Conservation (phyloP, 2,329 filamentous ascomycete genomes). For the Trichoderma cornu-damae region DNA sequence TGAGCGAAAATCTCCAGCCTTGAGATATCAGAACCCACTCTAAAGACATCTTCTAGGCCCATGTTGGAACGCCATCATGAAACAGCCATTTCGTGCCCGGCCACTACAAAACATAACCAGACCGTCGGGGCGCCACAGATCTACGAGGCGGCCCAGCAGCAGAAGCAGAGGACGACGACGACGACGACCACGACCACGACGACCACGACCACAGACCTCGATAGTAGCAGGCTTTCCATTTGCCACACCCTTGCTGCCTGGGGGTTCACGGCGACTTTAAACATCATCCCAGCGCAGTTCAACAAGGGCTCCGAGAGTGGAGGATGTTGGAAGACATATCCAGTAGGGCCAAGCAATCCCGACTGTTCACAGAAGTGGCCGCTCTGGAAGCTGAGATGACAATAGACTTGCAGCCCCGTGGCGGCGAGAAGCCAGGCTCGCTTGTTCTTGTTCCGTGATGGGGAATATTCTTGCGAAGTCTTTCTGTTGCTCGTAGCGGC, state of each 20-base stretch:
- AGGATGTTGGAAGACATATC: conserved; percentile 7
- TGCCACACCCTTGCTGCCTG: conserved; percentile 12
- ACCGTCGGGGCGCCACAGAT: neutral
- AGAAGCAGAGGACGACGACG: too few relatives aligned
- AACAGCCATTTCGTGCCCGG: neutral
- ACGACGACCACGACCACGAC: too few relatives aligned
- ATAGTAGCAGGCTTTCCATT: neutral
- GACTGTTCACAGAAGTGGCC: neutral
- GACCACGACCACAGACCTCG: neutral
- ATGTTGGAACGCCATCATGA: conserved; percentile 10
- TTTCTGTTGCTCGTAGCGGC: conserved; percentile 7
- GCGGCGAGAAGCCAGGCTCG: neutral
- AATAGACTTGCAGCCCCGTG: conserved; percentile 3
- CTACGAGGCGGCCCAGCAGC: neutral
- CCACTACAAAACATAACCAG: neutral
- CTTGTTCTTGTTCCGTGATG: neutral
- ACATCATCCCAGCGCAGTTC: conserved; percentile 6
- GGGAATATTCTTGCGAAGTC: neutral
- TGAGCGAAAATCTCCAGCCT: neutral
- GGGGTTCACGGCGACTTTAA: conserved; percentile 11
- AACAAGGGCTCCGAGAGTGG: neutral
- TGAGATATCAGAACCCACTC: neutral
- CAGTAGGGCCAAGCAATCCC: neutral
- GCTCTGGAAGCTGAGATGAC: neutral
- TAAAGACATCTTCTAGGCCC: neutral